Conservation (phyloP, 1,139 yeast species). For the Blastobotrys arbuscula region DNA sequence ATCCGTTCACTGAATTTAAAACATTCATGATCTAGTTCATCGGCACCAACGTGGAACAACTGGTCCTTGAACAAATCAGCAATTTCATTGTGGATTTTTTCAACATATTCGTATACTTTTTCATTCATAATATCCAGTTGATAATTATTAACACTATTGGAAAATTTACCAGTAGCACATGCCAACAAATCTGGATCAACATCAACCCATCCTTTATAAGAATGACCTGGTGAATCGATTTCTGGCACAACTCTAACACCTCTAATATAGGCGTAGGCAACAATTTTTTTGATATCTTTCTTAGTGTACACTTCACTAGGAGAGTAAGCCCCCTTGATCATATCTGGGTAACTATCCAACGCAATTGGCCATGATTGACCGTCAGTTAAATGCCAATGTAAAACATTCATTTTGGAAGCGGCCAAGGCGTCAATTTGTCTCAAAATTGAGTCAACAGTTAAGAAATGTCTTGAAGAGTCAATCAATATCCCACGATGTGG, state of each 20-base stretch:
- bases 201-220: conserved; percentile 41
- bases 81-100: conserved; percentile 27
- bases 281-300: conserved; percentile 33
- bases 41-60: conserved; percentile 44
- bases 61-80: conserved; percentile 37
- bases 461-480: conserved; percentile 42
- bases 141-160: conserved; percentile 15
- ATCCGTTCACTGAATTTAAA: conserved; percentile 33
- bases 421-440: conserved; percentile 43
- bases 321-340: conserved; percentile 42
- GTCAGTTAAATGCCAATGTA: conserved; percentile 46
- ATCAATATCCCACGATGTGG: conserved; percentile 42
- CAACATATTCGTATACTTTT: conserved; percentile 15
- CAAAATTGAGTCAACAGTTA: conserved; percentile 32
- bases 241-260: conserved; percentile 46
- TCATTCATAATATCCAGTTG: conserved; percentile 19
- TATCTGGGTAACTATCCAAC: conserved; percentile 36
- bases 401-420: conserved; percentile 39
- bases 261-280: conserved; percentile 36
- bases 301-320: conserved; percentile 33
- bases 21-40: conserved; percentile 39
- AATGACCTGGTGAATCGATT: conserved; percentile 46
- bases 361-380: conserved; percentile 45
- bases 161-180: conserved; percentile 34
- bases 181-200: conserved; percentile 36